Conservation (phyloP, 768 basidiomycete genomes). For the Trametes cubensis region DNA sequence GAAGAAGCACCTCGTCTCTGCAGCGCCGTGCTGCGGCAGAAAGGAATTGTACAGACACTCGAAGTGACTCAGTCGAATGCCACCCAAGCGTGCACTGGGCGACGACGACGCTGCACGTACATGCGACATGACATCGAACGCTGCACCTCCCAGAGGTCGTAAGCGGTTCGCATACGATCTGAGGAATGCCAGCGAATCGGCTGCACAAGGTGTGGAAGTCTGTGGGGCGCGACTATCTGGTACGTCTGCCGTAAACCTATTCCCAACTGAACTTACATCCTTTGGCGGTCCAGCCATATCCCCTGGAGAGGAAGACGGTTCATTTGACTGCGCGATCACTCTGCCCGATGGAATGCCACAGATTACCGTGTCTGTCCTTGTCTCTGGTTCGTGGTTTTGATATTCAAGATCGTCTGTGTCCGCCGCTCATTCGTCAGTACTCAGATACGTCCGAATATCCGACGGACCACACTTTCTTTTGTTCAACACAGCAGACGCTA, state of each 20-base stretch:
- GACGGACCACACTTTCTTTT: constrained; percentile 55
- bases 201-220: constrained; percentile 11
- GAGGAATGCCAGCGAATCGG: constrained; percentile 5
- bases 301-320: constrained; percentile 65
- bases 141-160: constrained; percentile 14
- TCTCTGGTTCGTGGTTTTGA: constrained; percentile 46
- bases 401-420: neutral
- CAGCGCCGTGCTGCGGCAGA: constrained; percentile 2
- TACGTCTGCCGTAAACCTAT: neutral
- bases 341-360: constrained; percentile 39
- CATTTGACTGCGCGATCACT: constrained; percentile 53
- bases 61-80: neutral
- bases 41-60: neutral
- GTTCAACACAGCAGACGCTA: constrained; percentile 54
- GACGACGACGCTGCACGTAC: constrained; percentile 1
- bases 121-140: neutral
- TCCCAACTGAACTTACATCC: neutral
- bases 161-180: constrained; percentile 16
- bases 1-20: neutral
- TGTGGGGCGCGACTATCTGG: constrained; percentile 7
- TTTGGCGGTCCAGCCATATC: constrained; percentile 43
- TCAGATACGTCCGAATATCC: constrained; percentile 73
- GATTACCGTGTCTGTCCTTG: constrained; percentile 46
- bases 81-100: constrained; percentile 7
- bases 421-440: no score